These are phyloP conservation scores for Tylopilus vinaceipallidus DNA, from an alignment of 768 basidiomycete genomes.

Conservation along the genomic window DNA sequence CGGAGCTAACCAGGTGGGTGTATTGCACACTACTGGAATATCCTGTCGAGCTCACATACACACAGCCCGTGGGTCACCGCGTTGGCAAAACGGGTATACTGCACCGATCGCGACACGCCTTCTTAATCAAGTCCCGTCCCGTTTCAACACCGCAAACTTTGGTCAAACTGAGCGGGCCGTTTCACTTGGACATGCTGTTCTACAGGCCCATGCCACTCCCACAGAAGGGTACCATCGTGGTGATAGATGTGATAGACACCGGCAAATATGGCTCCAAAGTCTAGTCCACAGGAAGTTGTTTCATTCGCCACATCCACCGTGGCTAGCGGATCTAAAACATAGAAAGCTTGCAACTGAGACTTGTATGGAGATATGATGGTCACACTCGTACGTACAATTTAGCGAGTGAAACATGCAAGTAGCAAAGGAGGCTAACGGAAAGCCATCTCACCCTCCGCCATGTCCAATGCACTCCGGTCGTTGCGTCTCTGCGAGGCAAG, in stretches of 20 bases:
- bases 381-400: no score
- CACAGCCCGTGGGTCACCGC: background rate
- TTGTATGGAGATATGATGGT: background rate
- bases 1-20: background rate
- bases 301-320: no score
- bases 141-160: background rate
- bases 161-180: background rate
- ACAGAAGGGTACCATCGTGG: background rate
- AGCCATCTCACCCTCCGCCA: background rate
- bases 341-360: no score
- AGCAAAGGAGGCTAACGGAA: slow-evolving; percentile 7
- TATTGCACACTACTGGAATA: background rate
- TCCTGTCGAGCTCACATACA: background rate
- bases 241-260: background rate
- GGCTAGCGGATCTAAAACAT: no score
- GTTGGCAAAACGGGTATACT: background rate
- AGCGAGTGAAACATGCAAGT: no score
- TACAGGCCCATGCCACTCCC: background rate
- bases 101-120: background rate
- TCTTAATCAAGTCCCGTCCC: background rate
- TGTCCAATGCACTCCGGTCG: slow-evolving; percentile 2
- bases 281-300: background rate
- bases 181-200: background rate
- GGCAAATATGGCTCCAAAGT: background rate
- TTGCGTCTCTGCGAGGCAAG: background rate